Base-by-base conservation (phyloP, 345 rosid genomes). In the Acer negundo region DNA sequence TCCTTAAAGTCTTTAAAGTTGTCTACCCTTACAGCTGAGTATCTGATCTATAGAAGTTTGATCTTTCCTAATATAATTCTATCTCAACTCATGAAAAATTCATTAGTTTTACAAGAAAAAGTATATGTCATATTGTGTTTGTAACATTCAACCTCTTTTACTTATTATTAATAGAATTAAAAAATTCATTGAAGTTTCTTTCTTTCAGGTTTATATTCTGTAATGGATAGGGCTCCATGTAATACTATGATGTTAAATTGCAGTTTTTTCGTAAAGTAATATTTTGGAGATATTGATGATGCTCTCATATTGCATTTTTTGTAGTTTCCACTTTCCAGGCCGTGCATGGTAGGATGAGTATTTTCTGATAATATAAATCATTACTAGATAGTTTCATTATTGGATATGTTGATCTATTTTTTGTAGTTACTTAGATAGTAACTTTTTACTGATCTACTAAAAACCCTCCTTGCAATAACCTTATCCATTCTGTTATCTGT, bases 271-370 rank as follows among this genome's bases (percentile, higher is more conserved):
- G 0, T 47, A 44, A 17, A 62, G 24, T 23, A 46, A 74, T 44
- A 40, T 44, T 19, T 26, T 46, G 56, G 22, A 22, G 35, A 40
- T 31, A 59, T 16, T 4, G 20, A 22, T 40, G 35, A 72, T 73
- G 20, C 53, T 73, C 47, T 4, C 6, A 15, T 28, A 15, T 35
- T 11, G 16, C 17, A 3, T 28, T 63, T 62, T 38, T 7, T 7
- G 10, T 67, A 46, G 77, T 74, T 62, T 74, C 68, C 19, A 6
- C n/a, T n/a, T n/a, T n/a, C n/a, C n/a, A n/a, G 69, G n/a, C 61
- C 24, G 24, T 62, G 6, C 22, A 24, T 17, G 0, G 11, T 63
- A 17, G 24, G 24, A 62, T 74, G 35, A 40, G 24, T 59, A 23
- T 15, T 47, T 61, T 22, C 51, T 8, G 7, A 4, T 74, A 24